phyloP scores from a whole-genome alignment of 192 early-diverging fungal genomes.

The Martensiomyces pterosporus region DNA sequence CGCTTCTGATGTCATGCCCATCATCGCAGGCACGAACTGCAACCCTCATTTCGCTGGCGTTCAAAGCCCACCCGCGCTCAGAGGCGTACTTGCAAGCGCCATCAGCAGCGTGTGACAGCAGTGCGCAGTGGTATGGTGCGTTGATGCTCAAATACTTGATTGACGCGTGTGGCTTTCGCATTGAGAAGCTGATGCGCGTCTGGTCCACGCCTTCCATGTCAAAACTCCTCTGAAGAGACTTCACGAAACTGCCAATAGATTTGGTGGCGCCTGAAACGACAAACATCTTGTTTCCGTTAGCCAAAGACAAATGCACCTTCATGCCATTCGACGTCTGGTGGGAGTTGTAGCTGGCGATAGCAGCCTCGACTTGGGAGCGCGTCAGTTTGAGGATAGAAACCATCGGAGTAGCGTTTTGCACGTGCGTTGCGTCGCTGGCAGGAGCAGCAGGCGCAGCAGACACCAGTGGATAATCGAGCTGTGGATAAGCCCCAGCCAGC shows the following conservation, averaged over 20 bases:
- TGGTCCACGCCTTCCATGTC: conserved; percentile 71
- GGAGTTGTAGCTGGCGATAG: conserved; percentile 68
- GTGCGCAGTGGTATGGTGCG: conserved; percentile 77
- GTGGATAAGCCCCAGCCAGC: conserved; percentile 78
- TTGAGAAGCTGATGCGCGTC: conserved; percentile 68
- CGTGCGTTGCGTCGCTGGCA: conserved; percentile 67
- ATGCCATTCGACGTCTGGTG: conserved; percentile 62
- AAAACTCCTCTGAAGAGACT: conserved; percentile 74
- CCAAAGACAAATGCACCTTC: conserved; percentile 72
- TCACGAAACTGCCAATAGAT: conserved; percentile 75
- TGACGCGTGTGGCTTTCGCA: conserved; percentile 73
- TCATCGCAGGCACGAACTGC: conserved; percentile 73
- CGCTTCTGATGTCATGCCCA: conserved; percentile 63
- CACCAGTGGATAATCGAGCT: conserved; percentile 71
- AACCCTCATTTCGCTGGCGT: conserved; percentile 57
- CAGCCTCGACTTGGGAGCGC: conserved; percentile 63
- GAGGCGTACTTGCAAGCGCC: conserved; percentile 62
- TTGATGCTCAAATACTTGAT: conserved; percentile 79
- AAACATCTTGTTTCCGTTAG: conserved; percentile 75
- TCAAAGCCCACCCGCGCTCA: conserved; percentile 52
- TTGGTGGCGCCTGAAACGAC: conserved; percentile 82
- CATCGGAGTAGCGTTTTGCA: conserved; percentile 75
- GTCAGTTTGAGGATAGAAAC: conserved; percentile 74
- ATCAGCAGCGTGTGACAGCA: conserved; percentile 57
- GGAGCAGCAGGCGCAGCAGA: conserved; percentile 71